Base-by-base conservation (phyloP, 768 basidiomycete species). In the Sarcomyxa edulis region DNA sequence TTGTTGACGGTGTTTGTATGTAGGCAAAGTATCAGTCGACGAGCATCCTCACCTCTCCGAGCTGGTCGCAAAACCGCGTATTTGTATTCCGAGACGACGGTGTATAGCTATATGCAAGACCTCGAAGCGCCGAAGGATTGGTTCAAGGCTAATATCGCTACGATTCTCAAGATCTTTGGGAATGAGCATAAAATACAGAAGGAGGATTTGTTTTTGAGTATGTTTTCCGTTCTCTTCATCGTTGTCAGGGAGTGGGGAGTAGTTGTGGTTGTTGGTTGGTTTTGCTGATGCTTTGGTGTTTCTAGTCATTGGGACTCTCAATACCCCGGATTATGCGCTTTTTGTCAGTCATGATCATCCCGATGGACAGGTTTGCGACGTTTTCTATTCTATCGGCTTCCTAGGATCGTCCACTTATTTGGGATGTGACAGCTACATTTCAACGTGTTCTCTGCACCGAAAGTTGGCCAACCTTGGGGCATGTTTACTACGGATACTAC, bases 271-370 rank as follows among this genome's bases (percentile, higher is more conserved):
- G 26, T 2, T 24, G n/a, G 5, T 2, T 10, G 18, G 21, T 30
- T 26, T 23, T 24, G 23, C 20, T 18, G 15, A 39, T 4, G 26
- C 32, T 22, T 19, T 27, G 27, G 20, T 22, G 16, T 5, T 19
- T 1, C 18, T 30, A 71, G 72, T 88, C 18, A 75, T 89, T 23
- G 88, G 88, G 3, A 71, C 81, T 0, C 65, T 92, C 4, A 72
- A 76, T 32, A 72, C 87, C 6, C 70, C 76, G 0, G 81, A 84
- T 40, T 84, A 85, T 57, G 87, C 77, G 1, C 59, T 86, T 18
- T 80, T 88, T 46, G 85, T 89, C 25, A 83, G 82, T 48, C 81
- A 87, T 38, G 65, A 66, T 42, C 82, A 86, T 57, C 74, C 69
- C 2, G 72, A 81, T 47, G 71, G 78, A 4, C 72, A 74, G 62